Conservation (phyloP, 441 rosid species). For the Pelargonium myrrhifolium region DNA sequence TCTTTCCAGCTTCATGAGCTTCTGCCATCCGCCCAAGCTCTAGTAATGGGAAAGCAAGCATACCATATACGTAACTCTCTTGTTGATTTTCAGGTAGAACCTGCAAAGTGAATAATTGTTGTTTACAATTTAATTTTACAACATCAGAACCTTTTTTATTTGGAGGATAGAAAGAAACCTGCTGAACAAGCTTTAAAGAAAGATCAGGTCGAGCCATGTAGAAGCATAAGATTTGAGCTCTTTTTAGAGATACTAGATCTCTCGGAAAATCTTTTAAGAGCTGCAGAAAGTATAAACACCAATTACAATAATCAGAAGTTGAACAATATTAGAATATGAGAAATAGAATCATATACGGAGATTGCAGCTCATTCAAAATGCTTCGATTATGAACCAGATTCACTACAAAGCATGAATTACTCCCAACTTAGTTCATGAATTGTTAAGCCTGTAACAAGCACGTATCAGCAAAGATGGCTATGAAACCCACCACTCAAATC, state of each 20-base stretch:
- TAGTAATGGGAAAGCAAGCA: slow-evolving; percentile 75
- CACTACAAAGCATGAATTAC: background rate
- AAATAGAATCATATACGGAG: slow-evolving; percentile 8
- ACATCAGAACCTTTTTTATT: slow-evolving; percentile 11
- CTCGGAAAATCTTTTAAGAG: slow-evolving; percentile 57
- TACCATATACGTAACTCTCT: slow-evolving; percentile 65
- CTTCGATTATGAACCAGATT: background rate
- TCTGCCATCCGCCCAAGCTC: slow-evolving; percentile 77
- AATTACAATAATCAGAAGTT: slow-evolving; percentile 16
- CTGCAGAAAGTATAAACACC: slow-evolving; percentile 33
- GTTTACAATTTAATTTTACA: background rate
- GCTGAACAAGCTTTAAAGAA: slow-evolving; percentile 51
- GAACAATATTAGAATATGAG: slow-evolving; percentile 5
- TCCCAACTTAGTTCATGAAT: background rate
- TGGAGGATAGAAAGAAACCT: slow-evolving; percentile 37
- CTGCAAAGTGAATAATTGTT: slow-evolving; percentile 25
- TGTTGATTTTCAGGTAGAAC: slow-evolving; percentile 54
- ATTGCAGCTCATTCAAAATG: background rate
- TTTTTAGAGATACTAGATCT: slow-evolving; percentile 65
- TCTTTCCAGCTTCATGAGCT: slow-evolving; percentile 73
- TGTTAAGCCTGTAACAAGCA: background rate
- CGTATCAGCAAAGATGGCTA: background rate
- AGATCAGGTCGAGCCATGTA: slow-evolving; percentile 65
- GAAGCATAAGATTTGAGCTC: slow-evolving; percentile 66
- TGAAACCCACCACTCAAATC: background rate